phyloP scores from a whole-genome alignment of 1,284 basidiomycete species.

The Naganishia cerealis region DNA sequence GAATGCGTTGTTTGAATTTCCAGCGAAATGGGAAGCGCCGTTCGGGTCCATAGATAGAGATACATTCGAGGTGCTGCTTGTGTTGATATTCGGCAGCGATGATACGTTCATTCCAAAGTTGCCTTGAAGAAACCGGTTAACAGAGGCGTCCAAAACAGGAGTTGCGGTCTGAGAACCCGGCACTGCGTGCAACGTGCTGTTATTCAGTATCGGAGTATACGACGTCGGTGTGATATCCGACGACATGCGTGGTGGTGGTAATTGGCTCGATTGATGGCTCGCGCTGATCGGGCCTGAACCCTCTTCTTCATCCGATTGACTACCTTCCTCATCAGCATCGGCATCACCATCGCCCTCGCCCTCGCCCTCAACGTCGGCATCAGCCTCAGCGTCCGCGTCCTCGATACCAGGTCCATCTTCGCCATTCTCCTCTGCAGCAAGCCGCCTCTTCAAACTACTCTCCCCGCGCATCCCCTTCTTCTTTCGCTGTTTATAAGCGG shows the following conservation, averaged over 20 bases:
- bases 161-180: neutral
- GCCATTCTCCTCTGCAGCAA: constrained; percentile 29
- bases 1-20: neutral
- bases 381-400: neutral
- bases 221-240: neutral
- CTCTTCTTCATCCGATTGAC: constrained; percentile 1
- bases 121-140: neutral
- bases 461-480: constrained; percentile 60
- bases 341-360: constrained; percentile 11
- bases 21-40: neutral
- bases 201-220: neutral
- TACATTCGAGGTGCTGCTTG: neutral
- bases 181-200: neutral
- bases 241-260: neutral
- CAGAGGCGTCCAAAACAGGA: neutral
- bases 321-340: constrained; percentile 25
- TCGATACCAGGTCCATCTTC: constrained; percentile 23
- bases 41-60: neutral
- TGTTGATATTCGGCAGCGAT: neutral
- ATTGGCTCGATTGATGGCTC: neutral
- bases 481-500: constrained; percentile 80
- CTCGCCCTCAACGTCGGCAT: constrained; percentile 28
- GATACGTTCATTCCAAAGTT: neutral
- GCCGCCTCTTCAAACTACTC: constrained; percentile 2
- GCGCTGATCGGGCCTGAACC: neutral